Percentiles rank a stretch among this genome's conserved stretches.
These are phyloP conservation scores for Candida mattraensis DNA, from an alignment of 805 yeast species.

Conservation along the genomic window DNA sequence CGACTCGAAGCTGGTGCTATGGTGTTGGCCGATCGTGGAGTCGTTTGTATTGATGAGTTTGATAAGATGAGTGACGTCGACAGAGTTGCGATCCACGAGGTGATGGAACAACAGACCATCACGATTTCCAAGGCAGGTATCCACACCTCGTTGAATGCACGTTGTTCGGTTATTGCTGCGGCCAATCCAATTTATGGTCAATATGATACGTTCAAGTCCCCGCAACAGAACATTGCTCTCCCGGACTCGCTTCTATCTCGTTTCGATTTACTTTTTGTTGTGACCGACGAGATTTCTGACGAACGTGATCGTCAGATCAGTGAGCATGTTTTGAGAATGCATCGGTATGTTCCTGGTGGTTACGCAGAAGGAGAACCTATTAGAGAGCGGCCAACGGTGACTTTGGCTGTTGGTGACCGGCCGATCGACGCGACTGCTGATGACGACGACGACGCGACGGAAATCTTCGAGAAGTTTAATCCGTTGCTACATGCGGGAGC, in stretches of 20 bases:
- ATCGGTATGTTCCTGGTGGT: constrained; percentile 85
- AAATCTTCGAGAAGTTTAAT: constrained; percentile 82
- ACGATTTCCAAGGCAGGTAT: constrained; percentile 98
- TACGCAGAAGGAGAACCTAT: constrained; percentile 91
- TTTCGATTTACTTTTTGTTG: constrained; percentile 92
- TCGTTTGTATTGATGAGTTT: constrained; percentile 97
- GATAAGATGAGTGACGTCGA: constrained; percentile 97
- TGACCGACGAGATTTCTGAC: constrained; percentile 91
- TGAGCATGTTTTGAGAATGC: constrained; percentile 94
- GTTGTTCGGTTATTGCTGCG: constrained; percentile 96
- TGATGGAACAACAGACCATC: constrained; percentile 99
- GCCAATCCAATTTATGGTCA: constrained; percentile 98
- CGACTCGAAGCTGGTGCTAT: constrained; percentile 98
- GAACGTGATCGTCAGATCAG: constrained; percentile 81
- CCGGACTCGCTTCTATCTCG: constrained; percentile 97
- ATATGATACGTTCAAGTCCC: constrained; percentile 92
- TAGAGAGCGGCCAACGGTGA: constrained; percentile 68
- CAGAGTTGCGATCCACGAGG: constrained; percentile 98
- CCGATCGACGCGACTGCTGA: constrained; percentile 45
- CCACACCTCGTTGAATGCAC: constrained; percentile 92
- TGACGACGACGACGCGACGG: constrained; percentile 48
- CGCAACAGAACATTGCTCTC: constrained; percentile 92
- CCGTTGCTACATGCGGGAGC: constrained; percentile 84
- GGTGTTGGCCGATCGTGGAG: constrained; percentile 97
- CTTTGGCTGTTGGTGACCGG: constrained; percentile 79